These are phyloP conservation scores for Drosera capensis DNA, from an alignment of 148 eudicot genomes.

Conservation along the genomic window DNA sequence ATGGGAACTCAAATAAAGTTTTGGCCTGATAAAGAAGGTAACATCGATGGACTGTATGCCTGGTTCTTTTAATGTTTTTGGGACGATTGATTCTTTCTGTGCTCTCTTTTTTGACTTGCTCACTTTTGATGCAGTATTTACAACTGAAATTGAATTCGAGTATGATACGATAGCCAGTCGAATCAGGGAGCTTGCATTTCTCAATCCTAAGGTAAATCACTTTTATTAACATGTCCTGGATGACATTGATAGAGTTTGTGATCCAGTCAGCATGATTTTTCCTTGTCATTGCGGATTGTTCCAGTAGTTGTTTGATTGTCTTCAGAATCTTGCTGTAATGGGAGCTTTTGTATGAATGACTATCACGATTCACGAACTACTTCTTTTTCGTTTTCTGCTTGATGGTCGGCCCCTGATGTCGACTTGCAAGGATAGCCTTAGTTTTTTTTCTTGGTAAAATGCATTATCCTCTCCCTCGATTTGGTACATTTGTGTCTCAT, in stretches of 20 bases:
- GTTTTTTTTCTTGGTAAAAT: constrained; percentile 1
- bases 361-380: no score
- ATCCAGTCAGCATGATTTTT: no score
- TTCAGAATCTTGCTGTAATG: no score
- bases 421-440: not conserved
- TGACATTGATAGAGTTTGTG: no score
- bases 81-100: not conserved
- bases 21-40: constrained; percentile 90
- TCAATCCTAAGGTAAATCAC: constrained; percentile 70
- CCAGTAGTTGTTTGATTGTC: no score
- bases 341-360: no score
- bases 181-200: constrained; percentile 93
- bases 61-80: no score
- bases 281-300: no score
- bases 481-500: no score
- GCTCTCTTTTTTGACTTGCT: no score
- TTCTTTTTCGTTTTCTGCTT: not conserved
- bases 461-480: no score
- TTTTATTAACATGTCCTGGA: constrained; percentile 2
- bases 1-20: constrained; percentile 71
- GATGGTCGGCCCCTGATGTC: not conserved
- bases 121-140: constrained; percentile 58
- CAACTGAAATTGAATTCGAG: constrained; percentile 71
- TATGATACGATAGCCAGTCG: constrained; percentile 79
- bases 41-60: no score